A percentile compares a stretch with the other conserved stretches of the same genome.
These are phyloP conservation scores for Pachyrhizus erosus DNA, from an alignment of 306 rosid genomes.

Conservation along the genomic window DNA sequence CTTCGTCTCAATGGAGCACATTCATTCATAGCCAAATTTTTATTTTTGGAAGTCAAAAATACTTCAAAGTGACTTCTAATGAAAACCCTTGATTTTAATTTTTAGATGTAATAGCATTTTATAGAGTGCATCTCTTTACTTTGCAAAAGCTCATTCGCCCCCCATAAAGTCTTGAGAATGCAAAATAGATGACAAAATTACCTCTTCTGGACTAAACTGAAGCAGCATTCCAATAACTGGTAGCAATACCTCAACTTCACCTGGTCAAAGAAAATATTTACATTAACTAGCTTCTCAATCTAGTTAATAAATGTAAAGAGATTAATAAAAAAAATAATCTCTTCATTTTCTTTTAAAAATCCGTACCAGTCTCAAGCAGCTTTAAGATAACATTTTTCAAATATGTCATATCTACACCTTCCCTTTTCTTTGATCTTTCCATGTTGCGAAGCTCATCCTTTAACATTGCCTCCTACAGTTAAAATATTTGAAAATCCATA, in stretches of 20 bases:
- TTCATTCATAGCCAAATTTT: not conserved
- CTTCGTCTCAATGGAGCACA: conserved; percentile 1
- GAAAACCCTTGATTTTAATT: conserved; percentile 11
- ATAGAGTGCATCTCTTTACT: conserved; percentile 8
- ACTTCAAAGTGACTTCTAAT: conserved; percentile 23
- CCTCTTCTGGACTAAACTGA: conserved; percentile 99
- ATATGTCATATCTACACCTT: conserved; percentile 96
- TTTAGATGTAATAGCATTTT: conserved; percentile 25
- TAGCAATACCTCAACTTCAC: conserved; percentile 94
- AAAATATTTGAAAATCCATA: conserved; percentile 38
- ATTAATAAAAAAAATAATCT: not conserved
- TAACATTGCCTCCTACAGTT: conserved; percentile 75
- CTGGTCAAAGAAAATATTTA: conserved; percentile 49
- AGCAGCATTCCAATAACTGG: conserved; percentile 98
- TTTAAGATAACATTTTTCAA: conserved; percentile 91
- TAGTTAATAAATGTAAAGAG: conserved; percentile 33
- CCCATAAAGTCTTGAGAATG: conserved; percentile 21
- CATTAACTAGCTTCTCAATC: conserved; percentile 23
- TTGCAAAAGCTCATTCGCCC: conserved; percentile 24
- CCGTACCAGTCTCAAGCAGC: conserved; percentile 96
- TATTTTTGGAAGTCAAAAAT: not conserved
- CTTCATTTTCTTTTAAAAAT: conserved; percentile 3
- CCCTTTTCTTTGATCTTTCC: conserved; percentile 92
- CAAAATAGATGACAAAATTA: conserved; percentile 41
- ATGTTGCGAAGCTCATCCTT: conserved; percentile 80